Evolutionary conservation across 179 eudicot species (phyloP), one percentile per base, ranked within the genome.

Genomic region (Beta corolliflora): DNA sequence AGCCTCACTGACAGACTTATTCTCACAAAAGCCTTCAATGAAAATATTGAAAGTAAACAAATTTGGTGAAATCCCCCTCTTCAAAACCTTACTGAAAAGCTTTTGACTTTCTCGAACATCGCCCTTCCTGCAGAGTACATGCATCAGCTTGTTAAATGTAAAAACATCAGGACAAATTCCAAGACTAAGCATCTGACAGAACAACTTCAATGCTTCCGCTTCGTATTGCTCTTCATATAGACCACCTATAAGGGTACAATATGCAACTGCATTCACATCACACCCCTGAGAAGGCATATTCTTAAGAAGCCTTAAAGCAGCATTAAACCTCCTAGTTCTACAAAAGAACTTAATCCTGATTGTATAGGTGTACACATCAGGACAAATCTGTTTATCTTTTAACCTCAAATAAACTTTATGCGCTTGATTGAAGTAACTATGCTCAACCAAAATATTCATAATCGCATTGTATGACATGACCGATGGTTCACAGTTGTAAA

Each of bases 261-360:
- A 95, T 4, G 91, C 91, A 75, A 94, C 91, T 10, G 95, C 90
- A 89, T 94, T 95, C 65, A 84, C 84, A 50, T 90, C 91, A 77
- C 91, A 92, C 21, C 95, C 98, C 65, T 90, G 89, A 19, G 81
- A 87, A 76, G 87, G 81, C 94, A 95, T 95, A 77, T 81, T 95
- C 66, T 89, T 90, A 41, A 95, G 90, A 78, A 95, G 91, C 88
- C 98, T 87, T 75, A 94, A 80, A 71, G 95, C 99, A 52, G 93
- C 93, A 78, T 88, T 87, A 52, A 95, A 89, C 87, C 94, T 89
- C 21, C 81, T 78, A 3, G 92, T 94, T 88, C 85, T 91, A 88
- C 99, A 95, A 86, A 95, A 95, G 36, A 94, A 86, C 77, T 95
- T 95, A 76, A 95, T 92, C 91, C 99, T 86, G 85, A 94, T 88